These are phyloP conservation scores for Schizosaccharomyces versatilis DNA, from an alignment of 1,139 yeast species.

Conservation along the genomic window DNA sequence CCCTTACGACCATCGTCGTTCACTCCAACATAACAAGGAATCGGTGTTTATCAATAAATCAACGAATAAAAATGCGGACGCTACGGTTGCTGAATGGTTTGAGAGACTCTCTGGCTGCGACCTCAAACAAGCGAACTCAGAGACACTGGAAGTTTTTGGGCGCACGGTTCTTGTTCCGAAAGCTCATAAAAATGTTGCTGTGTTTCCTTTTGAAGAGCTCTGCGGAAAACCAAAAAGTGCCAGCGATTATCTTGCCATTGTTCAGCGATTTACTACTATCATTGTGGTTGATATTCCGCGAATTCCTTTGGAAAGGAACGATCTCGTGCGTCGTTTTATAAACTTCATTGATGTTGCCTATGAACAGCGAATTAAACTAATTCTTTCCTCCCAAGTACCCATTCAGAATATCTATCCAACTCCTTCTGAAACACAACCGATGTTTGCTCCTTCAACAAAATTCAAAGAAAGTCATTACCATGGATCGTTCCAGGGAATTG, in stretches of 20 bases:
- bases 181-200: conserved; percentile 63
- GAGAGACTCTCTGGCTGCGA: conserved; percentile 36
- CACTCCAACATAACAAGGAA: conserved; percentile 54
- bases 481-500: background rate
- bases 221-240: conserved; percentile 86
- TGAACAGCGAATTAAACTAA: conserved; percentile 67
- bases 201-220: conserved; percentile 60
- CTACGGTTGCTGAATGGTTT: conserved; percentile 49
- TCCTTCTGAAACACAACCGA: background rate
- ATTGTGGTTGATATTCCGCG: conserved; percentile 82
- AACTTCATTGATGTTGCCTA: conserved; percentile 89
- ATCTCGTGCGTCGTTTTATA: conserved; percentile 69
- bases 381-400: conserved; percentile 72
- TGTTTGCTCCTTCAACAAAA: background rate
- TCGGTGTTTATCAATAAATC: conserved; percentile 61
- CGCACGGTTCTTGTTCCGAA: conserved; percentile 53
- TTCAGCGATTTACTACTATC: conserved; percentile 53
- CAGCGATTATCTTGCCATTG: conserved; percentile 74
- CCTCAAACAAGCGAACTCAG: conserved; percentile 24
- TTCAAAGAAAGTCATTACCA: background rate
- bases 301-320: conserved; percentile 54
- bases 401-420: conserved; percentile 46
- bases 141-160: conserved; percentile 61
- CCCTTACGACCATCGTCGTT: conserved; percentile 77
- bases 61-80: conserved; percentile 37